A percentile compares a stretch with the other conserved stretches of the same genome.
These are phyloP conservation scores for Nidula microcarpa DNA, from an alignment of 768 basidiomycete species.

Conservation along the genomic window DNA sequence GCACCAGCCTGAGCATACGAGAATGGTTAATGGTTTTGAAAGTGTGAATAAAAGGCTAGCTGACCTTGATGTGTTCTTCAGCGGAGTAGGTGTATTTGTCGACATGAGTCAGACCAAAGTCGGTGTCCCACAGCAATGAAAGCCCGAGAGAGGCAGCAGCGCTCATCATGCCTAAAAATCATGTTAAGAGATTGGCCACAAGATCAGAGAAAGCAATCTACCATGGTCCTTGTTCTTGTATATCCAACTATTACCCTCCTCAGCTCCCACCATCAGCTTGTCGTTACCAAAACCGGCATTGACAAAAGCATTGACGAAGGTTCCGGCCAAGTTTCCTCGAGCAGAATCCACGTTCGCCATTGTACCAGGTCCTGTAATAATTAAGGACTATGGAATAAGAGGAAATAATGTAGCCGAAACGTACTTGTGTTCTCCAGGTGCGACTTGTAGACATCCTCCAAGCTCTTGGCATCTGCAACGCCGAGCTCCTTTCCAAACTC, in stretches of 20 bases:
- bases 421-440: conserved; percentile 88
- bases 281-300: conserved; percentile 99
- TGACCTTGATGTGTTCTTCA: conserved; percentile 93
- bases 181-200: neutral
- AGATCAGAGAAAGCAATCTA: conserved; percentile 19
- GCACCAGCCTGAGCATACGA: conserved; percentile 70
- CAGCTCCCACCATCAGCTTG: conserved; percentile 95
- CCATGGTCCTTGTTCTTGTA: conserved; percentile 99
- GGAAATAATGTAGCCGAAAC: conserved; percentile 10
- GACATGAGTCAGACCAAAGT: conserved; percentile 88
- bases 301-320: conserved; percentile 98
- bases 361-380: conserved; percentile 51
- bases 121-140: conserved; percentile 93
- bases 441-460: conserved; percentile 97
- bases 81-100: conserved; percentile 97
- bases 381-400: neutral
- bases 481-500: conserved; percentile 93
- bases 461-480: conserved; percentile 82
- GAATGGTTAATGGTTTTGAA: neutral
- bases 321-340: conserved; percentile 89
- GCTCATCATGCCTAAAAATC: conserved; percentile 80
- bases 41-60: neutral
- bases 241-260: conserved; percentile 97
- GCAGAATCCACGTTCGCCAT: conserved; percentile 88
- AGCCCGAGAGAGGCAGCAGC: conserved; percentile 94